These are phyloP conservation scores for Juncus inflexus DNA, from an alignment of 176 grass and related monocot genomes.

Conservation along the genomic window DNA sequence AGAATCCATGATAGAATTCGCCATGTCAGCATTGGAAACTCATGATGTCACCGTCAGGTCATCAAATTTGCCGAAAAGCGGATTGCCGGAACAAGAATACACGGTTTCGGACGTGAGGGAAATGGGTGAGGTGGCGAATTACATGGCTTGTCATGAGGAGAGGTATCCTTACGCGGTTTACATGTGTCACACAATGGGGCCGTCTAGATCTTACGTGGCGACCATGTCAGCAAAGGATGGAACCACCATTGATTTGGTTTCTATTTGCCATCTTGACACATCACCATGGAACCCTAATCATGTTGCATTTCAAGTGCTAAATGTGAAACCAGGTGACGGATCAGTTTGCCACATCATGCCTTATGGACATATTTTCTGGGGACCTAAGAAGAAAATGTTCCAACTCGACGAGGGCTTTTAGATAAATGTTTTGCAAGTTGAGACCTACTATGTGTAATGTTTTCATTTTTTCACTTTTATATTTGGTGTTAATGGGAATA, in stretches of 20 bases:
- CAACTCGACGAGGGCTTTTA: background rate
- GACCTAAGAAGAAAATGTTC: background rate
- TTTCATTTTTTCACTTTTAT: too few relatives aligned
- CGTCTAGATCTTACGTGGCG: background rate
- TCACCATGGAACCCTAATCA: slow-evolving; percentile 1
- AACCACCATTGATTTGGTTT: background rate
- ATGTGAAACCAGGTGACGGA: background rate
- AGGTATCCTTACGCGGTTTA: background rate
- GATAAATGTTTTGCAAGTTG: background rate
- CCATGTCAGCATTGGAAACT: slow-evolving; percentile 33
- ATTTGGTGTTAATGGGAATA: too few relatives aligned
- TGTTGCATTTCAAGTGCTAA: background rate
- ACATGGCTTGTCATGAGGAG: slow-evolving; percentile 9
- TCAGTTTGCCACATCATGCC: slow-evolving; percentile 6
- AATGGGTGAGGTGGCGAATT: background rate
- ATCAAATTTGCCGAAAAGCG: background rate
- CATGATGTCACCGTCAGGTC: background rate
- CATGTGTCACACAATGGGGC: background rate
- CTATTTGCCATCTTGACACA: slow-evolving; percentile 1
- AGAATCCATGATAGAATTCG: background rate
- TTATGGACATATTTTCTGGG: slow-evolving; percentile 6
- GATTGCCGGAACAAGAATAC: background rate
- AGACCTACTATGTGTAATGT: too few relatives aligned
- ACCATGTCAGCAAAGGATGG: background rate
- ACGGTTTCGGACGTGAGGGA: background rate